Percentiles rank a stretch among this genome's conserved stretches.
These are phyloP conservation scores for Ramichloridium luteum DNA, from an alignment of 2,329 filamentous ascomycete genomes.

Conservation along the genomic window DNA sequence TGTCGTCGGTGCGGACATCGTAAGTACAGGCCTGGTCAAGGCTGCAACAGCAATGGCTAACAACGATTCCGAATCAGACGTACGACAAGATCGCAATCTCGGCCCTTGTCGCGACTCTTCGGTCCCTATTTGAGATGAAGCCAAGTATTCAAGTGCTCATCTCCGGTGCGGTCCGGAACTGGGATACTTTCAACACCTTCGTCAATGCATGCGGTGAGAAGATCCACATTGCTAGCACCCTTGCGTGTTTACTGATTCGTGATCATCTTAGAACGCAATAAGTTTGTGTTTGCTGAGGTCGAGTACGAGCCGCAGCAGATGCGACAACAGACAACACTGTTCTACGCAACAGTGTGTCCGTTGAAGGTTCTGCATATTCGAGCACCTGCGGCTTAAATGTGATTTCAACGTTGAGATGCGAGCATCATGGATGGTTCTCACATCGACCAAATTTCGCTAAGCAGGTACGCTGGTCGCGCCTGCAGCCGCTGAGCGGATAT, in stretches of 20 bases:
- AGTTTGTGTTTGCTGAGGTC: slow-evolving; percentile 22
- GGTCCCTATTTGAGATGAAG: slow-evolving; percentile 47
- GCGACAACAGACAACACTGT: slow-evolving; percentile 23
- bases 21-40: too few relatives aligned
- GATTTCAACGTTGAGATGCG: background rate
- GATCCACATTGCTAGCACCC: background rate
- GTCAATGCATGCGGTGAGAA: slow-evolving; percentile 43
- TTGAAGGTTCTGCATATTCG: slow-evolving; percentile 21
- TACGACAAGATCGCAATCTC: slow-evolving; percentile 57
- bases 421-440: background rate
- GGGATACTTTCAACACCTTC: slow-evolving; percentile 55
- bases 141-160: slow-evolving; percentile 50
- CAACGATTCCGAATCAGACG: slow-evolving; percentile 46
- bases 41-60: too few relatives aligned
- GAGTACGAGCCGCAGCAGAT: slow-evolving; percentile 21
- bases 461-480: too few relatives aligned
- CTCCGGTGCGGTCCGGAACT: slow-evolving; percentile 58
- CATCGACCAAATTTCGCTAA: too few relatives aligned
- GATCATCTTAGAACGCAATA: slow-evolving; percentile 17
- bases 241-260: slow-evolving; percentile 1
- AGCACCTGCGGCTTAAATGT: background rate
- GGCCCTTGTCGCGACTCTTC: slow-evolving; percentile 51
- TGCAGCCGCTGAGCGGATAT: background rate
- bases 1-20: slow-evolving; percentile 62
- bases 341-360: slow-evolving; percentile 25